These are phyloP conservation scores for Cladosporium oxysporum DNA, from an alignment of 2,329 filamentous ascomycete species.

Conservation along the genomic window DNA sequence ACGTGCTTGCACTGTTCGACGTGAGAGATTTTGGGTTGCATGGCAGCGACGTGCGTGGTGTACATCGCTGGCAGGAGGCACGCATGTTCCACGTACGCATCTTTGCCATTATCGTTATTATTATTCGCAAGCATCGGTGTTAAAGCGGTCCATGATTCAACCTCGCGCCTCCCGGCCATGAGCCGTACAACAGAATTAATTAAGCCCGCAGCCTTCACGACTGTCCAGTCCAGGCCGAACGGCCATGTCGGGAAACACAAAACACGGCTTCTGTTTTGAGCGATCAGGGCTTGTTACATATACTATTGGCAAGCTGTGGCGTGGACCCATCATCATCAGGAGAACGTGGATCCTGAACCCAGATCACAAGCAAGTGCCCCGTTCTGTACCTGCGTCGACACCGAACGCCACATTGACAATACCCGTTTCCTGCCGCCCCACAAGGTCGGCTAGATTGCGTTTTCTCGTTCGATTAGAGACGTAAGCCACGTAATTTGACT, in stretches of 20 bases:
- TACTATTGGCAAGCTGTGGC: slow-evolving; percentile 9
- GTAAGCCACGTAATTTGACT: not conserved
- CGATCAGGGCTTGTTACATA: no score
- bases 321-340: not conserved
- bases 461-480: not conserved
- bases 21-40: not conserved
- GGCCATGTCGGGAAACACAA: not conserved
- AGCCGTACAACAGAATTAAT: not conserved
- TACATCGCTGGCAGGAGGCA: not conserved
- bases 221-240: not conserved
- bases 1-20: not conserved
- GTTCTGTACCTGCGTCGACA: slow-evolving; percentile 5
- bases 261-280: not conserved
- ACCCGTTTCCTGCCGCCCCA: not conserved
- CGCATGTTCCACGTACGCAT: not conserved
- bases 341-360: not conserved
- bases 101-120: no score
- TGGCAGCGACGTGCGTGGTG: no score
- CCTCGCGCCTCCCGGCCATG: not conserved
- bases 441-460: not conserved
- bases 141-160: not conserved
- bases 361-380: not conserved
- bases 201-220: not conserved
- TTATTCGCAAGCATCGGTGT: slow-evolving; percentile 5
- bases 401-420: not conserved